Percentiles rank a stretch among this genome's conserved stretches.
Conservation (phyloP, 768 basidiomycete species). For the Boletales sp. region DNA sequence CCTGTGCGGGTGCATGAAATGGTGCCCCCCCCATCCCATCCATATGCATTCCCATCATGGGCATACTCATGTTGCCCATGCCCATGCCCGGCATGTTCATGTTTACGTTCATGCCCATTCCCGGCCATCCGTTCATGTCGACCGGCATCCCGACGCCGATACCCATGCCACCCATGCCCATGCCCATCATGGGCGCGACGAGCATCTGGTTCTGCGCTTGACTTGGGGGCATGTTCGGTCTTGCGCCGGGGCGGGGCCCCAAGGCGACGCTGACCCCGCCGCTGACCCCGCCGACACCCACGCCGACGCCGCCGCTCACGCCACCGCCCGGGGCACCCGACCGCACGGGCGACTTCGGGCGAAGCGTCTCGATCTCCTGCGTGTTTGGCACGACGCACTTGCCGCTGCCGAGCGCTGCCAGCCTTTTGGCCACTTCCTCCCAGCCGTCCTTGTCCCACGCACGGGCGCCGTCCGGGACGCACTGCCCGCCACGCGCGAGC, state of each 20-base stretch:
- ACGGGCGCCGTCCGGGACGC: constrained; percentile 26
- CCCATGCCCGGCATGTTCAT: constrained; percentile 40
- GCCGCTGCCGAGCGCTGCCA: constrained; percentile 43
- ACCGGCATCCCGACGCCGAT: constrained; percentile 36
- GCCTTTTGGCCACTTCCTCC: constrained; percentile 58
- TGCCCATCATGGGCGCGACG: constrained; percentile 41
- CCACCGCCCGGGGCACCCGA: constrained; percentile 28
- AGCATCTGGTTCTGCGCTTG: constrained; percentile 28
- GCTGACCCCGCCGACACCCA: constrained; percentile 19
- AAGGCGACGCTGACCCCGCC: constrained; percentile 15
- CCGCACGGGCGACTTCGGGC: constrained; percentile 81
- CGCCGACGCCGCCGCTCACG: constrained; percentile 18
- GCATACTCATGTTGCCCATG: constrained; percentile 36
- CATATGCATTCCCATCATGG: constrained; percentile 42
- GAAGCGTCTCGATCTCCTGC: constrained; percentile 75
- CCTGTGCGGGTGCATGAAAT: constrained; percentile 23
- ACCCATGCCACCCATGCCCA: constrained; percentile 36
- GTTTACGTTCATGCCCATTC: constrained; percentile 36
- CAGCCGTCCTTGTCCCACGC: constrained; percentile 62
- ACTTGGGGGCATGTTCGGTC: constrained; percentile 11
- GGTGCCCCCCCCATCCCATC: constrained; percentile 26
- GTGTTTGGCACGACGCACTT: constrained; percentile 69
- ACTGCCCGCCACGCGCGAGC: constrained; percentile 27
- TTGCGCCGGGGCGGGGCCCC: constrained; percentile 13
- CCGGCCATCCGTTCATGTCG: constrained; percentile 32